Percentiles rank a stretch among this genome's conserved stretches.
Evolutionary conservation across 140 eudicot genomes (phyloP).

Genomic region (Ambrosia hybrid): DNA sequence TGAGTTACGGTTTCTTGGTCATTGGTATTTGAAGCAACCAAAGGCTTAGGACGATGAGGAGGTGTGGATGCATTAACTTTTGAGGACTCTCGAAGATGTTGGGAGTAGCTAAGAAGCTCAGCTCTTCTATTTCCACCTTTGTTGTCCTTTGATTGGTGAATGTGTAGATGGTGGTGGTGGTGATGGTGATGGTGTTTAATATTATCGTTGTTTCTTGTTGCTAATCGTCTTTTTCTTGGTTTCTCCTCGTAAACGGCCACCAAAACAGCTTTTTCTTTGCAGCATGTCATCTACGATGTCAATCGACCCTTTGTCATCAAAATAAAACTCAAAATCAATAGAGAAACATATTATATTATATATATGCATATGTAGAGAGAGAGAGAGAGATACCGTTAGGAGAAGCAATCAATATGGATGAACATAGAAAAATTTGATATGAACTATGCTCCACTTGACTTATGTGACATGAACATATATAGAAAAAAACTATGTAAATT

Average conservation of each 20-base stretch:
- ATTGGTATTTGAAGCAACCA: slow-evolving; percentile 21
- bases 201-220: slow-evolving; percentile 7
- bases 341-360: background rate
- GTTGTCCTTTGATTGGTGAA: slow-evolving; percentile 18
- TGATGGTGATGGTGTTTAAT: slow-evolving; percentile 35
- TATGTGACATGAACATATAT: slow-evolving; percentile 11
- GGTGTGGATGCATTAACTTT: slow-evolving; percentile 23
- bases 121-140: slow-evolving; percentile 47
- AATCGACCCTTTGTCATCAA: slow-evolving; percentile 18
- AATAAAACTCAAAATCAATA: slow-evolving; percentile 3
- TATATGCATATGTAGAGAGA: background rate
- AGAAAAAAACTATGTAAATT: background rate
- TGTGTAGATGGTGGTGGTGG: slow-evolving; percentile 49
- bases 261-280: slow-evolving; percentile 49
- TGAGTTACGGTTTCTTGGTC: slow-evolving; percentile 32
- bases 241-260: slow-evolving; percentile 67
- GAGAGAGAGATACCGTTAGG: slow-evolving; percentile 19
- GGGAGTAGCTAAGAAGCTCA: slow-evolving; percentile 63
- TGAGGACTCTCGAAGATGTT: slow-evolving; percentile 52
- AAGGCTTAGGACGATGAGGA: slow-evolving; percentile 32
- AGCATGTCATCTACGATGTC: slow-evolving; percentile 34
- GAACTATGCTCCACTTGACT: slow-evolving; percentile 16
- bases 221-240: slow-evolving; percentile 35
- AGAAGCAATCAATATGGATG: slow-evolving; percentile 31
- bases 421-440: slow-evolving; percentile 25